Base-by-base conservation (phyloP, 148 eudicot species). In the Camellia japonica region DNA sequence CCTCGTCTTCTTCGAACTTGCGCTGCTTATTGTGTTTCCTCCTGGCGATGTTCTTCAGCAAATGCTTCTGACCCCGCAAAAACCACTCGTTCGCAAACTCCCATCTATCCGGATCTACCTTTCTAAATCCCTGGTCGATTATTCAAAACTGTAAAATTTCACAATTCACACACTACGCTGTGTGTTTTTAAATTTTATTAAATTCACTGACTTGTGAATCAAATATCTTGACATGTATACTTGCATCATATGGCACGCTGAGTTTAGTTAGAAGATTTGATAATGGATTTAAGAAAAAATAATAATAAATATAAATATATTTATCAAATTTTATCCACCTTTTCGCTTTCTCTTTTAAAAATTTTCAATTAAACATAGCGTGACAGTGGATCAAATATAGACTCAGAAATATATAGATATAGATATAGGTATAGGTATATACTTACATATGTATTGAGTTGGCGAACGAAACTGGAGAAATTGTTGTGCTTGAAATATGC, bases 391-490 rank as follows among this genome's bases (percentile, higher is more conserved):
- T 30, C 38, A 30, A 30, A 30, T 30, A 30, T 30, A 1, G 38
- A 30, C 38, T 43, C 69, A 71, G 14, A 19, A 0, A 8, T 55
- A 12, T 55, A 15, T 64, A 64, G 23, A 64, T 0, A 64, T 23
- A 23, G 0, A 23, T n/a, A n/a, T n/a, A n/a, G 23, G 19, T 19
- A 64, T 64, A 64, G 4, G 3, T 8, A 0, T 6, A 20, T 43
- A 20, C 95, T 81, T 79, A 94, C 98, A 82, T 94, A 94, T 19
- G 98, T 92, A 71, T 92, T 94, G 87, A 94, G 94, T 52, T 94
- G 98, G 20, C 97, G 98, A 80, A 94, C 89, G 73, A 94, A 94
- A 85, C 98, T 94, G 4, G 98, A 94, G 90, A 94, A 94, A 75
- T 94, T 94, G 82, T 85, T 87, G 80, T 94, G 98, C 83, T 94